Conservation (phyloP, 1,139 yeast genomes). For the Blastobotrys elegans region DNA sequence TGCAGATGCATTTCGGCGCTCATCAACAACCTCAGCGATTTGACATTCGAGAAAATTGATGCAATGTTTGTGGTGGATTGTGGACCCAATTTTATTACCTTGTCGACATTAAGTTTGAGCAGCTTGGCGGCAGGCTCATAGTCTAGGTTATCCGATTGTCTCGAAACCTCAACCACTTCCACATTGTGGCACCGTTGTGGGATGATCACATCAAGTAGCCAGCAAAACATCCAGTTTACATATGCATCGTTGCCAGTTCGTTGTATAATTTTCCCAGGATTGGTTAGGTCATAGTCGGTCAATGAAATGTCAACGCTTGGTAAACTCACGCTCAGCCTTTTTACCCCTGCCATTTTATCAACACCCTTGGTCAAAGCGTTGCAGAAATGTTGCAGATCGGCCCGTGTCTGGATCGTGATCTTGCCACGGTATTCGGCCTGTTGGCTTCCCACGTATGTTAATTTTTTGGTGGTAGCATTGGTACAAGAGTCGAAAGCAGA, state of each 20-base stretch:
- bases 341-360: conserved; percentile 4
- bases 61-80: conserved; percentile 8
- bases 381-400: conserved; percentile 2
- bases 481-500: conserved; percentile 1
- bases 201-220: conserved; percentile 3
- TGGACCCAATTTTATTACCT: conserved; percentile 4
- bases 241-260: conserved; percentile 8
- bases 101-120: not conserved
- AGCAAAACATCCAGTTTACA: conserved; percentile 10
- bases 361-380: conserved; percentile 1
- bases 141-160: not conserved
- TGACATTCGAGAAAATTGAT: not conserved
- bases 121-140: conserved; percentile 7
- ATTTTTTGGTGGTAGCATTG: not conserved
- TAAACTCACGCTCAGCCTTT: not conserved
- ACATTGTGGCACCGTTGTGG: conserved; percentile 8
- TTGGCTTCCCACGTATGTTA: not conserved
- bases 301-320: not conserved
- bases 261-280: conserved; percentile 8
- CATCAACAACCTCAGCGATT: conserved; percentile 8
- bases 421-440: not conserved
- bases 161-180: not conserved
- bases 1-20: conserved; percentile 5
- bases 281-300: conserved; percentile 1
- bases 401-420: not conserved